A percentile compares a stretch with the other conserved stretches of the same genome.
phyloP scores from a whole-genome alignment of 768 basidiomycete species.

The Russula sp. region DNA sequence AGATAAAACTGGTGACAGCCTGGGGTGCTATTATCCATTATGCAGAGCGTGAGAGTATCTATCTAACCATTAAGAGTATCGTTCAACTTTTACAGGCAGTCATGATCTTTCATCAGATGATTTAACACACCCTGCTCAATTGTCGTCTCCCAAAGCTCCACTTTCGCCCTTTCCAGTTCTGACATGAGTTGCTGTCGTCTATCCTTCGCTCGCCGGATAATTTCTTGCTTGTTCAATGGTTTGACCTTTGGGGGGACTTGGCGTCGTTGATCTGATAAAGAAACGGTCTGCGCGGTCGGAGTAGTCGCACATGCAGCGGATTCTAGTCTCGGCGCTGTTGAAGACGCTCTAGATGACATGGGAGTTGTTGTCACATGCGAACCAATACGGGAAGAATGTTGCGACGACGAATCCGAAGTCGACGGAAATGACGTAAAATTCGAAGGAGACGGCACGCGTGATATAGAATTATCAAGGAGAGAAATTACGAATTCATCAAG shows the following conservation, averaged over 20 bases:
- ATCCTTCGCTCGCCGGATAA: slow-evolving; percentile 53
- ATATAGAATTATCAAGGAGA: slow-evolving; percentile 19
- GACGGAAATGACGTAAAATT: not conserved
- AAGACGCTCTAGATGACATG: slow-evolving; percentile 16
- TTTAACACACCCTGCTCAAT: slow-evolving; percentile 65
- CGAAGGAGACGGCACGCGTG: not conserved
- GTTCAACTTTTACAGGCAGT: slow-evolving; percentile 9
- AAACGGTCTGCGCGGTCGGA: slow-evolving; percentile 26
- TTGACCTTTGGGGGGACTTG: slow-evolving; percentile 21
- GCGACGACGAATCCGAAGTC: not conserved
- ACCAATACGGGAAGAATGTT: not conserved
- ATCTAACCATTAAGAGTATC: not conserved
- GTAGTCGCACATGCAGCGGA: slow-evolving; percentile 2
- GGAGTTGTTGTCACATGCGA: slow-evolving; percentile 7
- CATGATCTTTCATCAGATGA: slow-evolving; percentile 43
- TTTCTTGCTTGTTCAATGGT: slow-evolving; percentile 41
- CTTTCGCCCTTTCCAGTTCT: slow-evolving; percentile 59
- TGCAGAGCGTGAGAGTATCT: not conserved
- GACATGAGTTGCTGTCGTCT: slow-evolving; percentile 49
- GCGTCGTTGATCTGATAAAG: slow-evolving; percentile 30
- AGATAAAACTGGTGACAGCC: not conserved
- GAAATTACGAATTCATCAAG: slow-evolving; percentile 41
- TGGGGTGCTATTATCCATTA: not conserved
- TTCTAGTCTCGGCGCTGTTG: slow-evolving; percentile 6
- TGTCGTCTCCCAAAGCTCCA: slow-evolving; percentile 70